Base-by-base conservation (phyloP, 2,329 filamentous ascomycete genomes). In the Pseudogymnoascus sp. region DNA sequence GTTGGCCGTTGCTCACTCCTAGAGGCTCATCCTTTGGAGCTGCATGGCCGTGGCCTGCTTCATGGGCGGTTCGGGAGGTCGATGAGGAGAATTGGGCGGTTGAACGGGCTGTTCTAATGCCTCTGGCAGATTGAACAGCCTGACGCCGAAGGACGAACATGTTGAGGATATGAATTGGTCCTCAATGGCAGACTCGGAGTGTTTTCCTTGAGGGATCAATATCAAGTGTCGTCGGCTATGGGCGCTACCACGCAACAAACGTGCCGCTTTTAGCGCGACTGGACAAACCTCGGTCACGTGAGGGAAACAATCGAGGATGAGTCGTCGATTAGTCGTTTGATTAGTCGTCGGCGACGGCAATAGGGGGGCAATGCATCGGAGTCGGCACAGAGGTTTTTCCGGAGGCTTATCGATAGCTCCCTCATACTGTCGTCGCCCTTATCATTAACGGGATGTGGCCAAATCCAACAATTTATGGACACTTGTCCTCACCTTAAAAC, bases 21-120 rank as follows among this genome's bases (percentile, higher is more conserved):
- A 83, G 75, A 64, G 76, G 75, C 71, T 83, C 81, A 64, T 76
- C 75, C 62, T 71, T 75, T 60, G 79, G 75, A 64, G 67, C 68
- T 63, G 71, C 69, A 62, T 74, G 73, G 64, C 73, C 71, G 60
- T 75, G 72, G 61, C 70, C 68, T 63, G 45, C 66, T n/a, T 68
- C 62, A 62, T 67, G 58, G 16, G 63, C 67, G 21, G 63, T 38
- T 14, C 28, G 28, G 60, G 35, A 49, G 21, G 60, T 33, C 14
- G 60, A 61, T n/a, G 60, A 61, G 38, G 60, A 60, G 58, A 60
- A 60, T 40, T 60, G 58, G 33, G 58, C 58, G 25, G 49, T 55
- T 33, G 58, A 60, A 35, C 58, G 58, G 33, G 64, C 63, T 65
- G 63, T 60, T 61, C 66, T 65, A 55, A 71, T 55, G 40, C 66